Percentiles rank a stretch among this genome's conserved stretches.
phyloP scores from a whole-genome alignment of 805 yeast genomes.

The Saccharomycopsis sp. region DNA sequence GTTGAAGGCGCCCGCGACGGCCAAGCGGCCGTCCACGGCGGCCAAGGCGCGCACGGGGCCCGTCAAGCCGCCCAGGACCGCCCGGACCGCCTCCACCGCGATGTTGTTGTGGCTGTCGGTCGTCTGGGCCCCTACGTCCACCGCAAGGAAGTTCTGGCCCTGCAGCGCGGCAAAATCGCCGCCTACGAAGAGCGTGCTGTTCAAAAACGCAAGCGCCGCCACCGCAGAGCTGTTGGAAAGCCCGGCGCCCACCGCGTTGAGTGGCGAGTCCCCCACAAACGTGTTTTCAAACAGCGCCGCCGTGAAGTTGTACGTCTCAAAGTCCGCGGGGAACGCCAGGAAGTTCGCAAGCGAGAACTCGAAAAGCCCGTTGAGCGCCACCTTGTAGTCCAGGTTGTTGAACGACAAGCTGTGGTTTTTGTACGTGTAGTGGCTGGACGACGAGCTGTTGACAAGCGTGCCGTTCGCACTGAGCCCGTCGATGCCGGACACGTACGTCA shows the following conservation, averaged over 20 bases:
- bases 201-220: slow-evolving; percentile 35
- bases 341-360: slow-evolving; percentile 75
- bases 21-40: slow-evolving; percentile 31
- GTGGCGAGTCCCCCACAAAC: slow-evolving; percentile 42
- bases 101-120: slow-evolving; percentile 15
- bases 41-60: slow-evolving; percentile 33
- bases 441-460: slow-evolving; percentile 25
- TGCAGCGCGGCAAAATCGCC: slow-evolving; percentile 42
- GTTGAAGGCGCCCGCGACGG: slow-evolving; percentile 42
- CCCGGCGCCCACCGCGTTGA: slow-evolving; percentile 35
- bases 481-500: slow-evolving; percentile 41
- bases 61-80: slow-evolving; percentile 34
- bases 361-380: slow-evolving; percentile 66
- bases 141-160: slow-evolving; percentile 31
- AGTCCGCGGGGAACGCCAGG: slow-evolving; percentile 40
- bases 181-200: slow-evolving; percentile 36
- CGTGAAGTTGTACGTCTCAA: slow-evolving; percentile 26
- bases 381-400: slow-evolving; percentile 21
- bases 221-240: slow-evolving; percentile 25
- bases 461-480: slow-evolving; percentile 31
- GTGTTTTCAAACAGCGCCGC: slow-evolving; percentile 22
- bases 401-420: slow-evolving; percentile 17
- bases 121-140: not conserved
- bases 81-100: slow-evolving; percentile 4
- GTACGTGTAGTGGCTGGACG: slow-evolving; percentile 23